A percentile compares a stretch with the other conserved stretches of the same genome.
These are phyloP conservation scores for Exophiala oligosperma DNA, from an alignment of 2,329 filamentous ascomycete species.

Conservation along the genomic window DNA sequence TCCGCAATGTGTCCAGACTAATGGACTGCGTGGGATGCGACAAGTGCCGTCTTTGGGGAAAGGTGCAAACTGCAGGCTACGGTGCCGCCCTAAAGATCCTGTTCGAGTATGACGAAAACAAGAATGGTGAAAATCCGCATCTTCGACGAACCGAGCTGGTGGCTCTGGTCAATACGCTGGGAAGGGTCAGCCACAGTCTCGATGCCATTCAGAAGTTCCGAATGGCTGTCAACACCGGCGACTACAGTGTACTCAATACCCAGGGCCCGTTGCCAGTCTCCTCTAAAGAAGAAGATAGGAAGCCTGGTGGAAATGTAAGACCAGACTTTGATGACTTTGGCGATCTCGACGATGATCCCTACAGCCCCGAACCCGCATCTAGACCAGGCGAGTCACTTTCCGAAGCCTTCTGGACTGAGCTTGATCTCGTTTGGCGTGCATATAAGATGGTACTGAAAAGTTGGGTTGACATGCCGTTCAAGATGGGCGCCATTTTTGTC, in stretches of 20 bases:
- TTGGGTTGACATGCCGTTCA: slow-evolving; percentile 69
- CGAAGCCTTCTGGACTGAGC: slow-evolving; percentile 65
- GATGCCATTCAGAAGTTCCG: slow-evolving; percentile 73
- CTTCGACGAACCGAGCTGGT: slow-evolving; percentile 90
- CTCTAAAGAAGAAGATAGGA: background rate
- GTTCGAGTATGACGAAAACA: slow-evolving; percentile 81
- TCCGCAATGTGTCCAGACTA: slow-evolving; percentile 91
- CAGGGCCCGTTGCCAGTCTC: slow-evolving; percentile 9
- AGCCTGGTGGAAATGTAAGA: background rate
- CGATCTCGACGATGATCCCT: slow-evolving; percentile 43
- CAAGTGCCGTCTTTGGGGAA: slow-evolving; percentile 97
- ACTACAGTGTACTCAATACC: slow-evolving; percentile 18
- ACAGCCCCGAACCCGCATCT: slow-evolving; percentile 7
- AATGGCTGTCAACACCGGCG: slow-evolving; percentile 42
- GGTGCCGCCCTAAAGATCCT: slow-evolving; percentile 93
- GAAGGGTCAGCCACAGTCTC: slow-evolving; percentile 79
- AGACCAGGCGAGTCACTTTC: slow-evolving; percentile 43
- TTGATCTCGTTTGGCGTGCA: slow-evolving; percentile 61
- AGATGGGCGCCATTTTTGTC: slow-evolving; percentile 60
- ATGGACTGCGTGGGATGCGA: slow-evolving; percentile 99
- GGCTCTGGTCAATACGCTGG: slow-evolving; percentile 90
- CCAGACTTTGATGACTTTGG: background rate
- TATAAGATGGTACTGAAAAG: slow-evolving; percentile 65
- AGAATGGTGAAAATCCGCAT: slow-evolving; percentile 63
- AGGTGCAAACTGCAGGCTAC: slow-evolving; percentile 92